Base-by-base conservation (phyloP, 805 yeast genomes). In the Cyberlindnera misumaiensis region DNA sequence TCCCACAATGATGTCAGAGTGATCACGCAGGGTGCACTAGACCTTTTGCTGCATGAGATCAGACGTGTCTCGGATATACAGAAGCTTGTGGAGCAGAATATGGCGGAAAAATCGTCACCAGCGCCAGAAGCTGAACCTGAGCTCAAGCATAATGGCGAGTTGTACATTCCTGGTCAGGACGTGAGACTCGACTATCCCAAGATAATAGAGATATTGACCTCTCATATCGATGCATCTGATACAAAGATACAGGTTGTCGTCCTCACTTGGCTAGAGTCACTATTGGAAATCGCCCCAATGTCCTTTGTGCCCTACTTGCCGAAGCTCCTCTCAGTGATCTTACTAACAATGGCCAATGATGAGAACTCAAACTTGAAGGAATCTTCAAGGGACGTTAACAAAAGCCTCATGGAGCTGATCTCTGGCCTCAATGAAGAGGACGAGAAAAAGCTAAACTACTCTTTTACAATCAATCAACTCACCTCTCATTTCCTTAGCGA, bases 1-100 rank as follows among this genome's bases (percentile, higher is more conserved):
- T 70, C 90, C 2, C 87, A 87, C 44, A 77, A 80, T 38, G 97
- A 90, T 58, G 95, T 93, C 3, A 69, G 95, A 47, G 79, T 82
- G 3, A 87, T 86, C 30, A 88, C 97, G 0, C 85, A 82, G 42
- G 79, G 82, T 32, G 74, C 89, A 28, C 59, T 93, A 43, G 83
- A 81, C 43, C 71, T 76, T 3, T 74, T 93, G 42, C 64, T 93
- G 25, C 83, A 79, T 47, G 97, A 93, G 54, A 82, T 90, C 36
- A 77, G 77, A 47, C 68, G 85, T 30, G 75, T 89, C n/a, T 68
- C 83, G 16, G 80, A 80, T 45, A 76, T 90, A 28, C 81, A 79
- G 53, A 61, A 67, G 33, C 64, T 71, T 31, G 72, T 77, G 1
- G 69, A 68, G 35, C 60, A 58, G 38, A 47, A 51, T 14, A 47